Evolutionary conservation across 2,329 filamentous ascomycete species (phyloP).

Genomic region (Paraphoma chrysanthemicola): DNA sequence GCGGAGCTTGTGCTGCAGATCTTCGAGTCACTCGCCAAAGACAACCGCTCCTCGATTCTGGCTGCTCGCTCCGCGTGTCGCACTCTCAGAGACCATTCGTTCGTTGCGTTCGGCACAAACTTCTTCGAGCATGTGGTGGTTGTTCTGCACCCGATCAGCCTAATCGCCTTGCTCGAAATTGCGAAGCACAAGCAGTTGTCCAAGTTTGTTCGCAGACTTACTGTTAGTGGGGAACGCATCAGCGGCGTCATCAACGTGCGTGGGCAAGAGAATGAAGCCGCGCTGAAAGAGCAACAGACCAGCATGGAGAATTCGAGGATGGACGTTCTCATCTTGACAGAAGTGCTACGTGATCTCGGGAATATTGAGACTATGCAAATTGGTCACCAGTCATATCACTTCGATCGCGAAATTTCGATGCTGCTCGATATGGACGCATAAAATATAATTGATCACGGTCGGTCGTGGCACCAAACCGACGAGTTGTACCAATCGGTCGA

Average conservation of each 20-base stretch:
- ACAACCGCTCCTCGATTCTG: background rate
- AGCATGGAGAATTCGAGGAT: conserved; percentile 5
- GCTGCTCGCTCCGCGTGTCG: background rate
- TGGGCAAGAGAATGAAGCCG: background rate
- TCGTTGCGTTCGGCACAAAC: conserved; percentile 1
- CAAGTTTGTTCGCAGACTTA: background rate
- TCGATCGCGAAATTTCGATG: background rate
- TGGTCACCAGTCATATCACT: background rate
- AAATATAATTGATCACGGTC: no score
- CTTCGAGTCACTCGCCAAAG: conserved; percentile 1
- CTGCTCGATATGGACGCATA: no score
- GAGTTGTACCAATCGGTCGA: no score
- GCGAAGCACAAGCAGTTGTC: background rate
- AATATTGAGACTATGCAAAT: background rate
- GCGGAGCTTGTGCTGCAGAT: conserved; percentile 2
- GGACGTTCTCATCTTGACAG: background rate
- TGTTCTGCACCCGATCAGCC: conserved; percentile 6
- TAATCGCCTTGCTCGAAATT: conserved; percentile 5
- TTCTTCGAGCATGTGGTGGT: conserved; percentile 5
- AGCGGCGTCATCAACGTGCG: background rate
- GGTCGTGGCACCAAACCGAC: no score
- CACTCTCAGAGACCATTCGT: background rate
- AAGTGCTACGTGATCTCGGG: background rate
- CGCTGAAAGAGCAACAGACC: background rate
- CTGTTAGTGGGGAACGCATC: conserved; percentile 4